Percentiles rank a stretch among this genome's conserved stretches.
phyloP scores from a whole-genome alignment of 176 grass and related monocot species.

The Metroxylon sagu region DNA sequence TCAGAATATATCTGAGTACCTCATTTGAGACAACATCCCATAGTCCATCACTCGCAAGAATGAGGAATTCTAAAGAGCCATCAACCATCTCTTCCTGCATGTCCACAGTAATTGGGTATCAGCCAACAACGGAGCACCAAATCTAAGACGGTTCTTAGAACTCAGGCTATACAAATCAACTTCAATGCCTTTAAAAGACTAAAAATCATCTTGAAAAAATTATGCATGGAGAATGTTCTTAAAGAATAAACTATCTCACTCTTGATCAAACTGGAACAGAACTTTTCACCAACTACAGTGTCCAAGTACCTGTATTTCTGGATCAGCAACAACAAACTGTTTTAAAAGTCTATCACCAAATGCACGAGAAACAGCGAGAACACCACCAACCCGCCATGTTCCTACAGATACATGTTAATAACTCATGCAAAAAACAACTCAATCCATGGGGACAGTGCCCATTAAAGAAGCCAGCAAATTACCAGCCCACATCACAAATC shows the following conservation, averaged over 20 bases:
- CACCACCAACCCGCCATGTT: conserved; percentile 58
- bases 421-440: not conserved
- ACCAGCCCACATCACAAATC: conserved; percentile 67
- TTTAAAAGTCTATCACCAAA: conserved; percentile 59
- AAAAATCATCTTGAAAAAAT: no score
- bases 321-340: conserved; percentile 47
- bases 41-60: conserved; percentile 49
- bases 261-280: not conserved
- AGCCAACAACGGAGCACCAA: conserved; percentile 1
- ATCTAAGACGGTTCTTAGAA: not conserved
- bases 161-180: not conserved
- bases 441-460: not conserved
- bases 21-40: conserved; percentile 61
- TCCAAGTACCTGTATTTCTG: conserved; percentile 38
- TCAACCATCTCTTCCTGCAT: conserved; percentile 44
- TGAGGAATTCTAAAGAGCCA: conserved; percentile 41
- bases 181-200: no score
- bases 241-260: not conserved
- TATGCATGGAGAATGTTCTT: not conserved
- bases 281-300: not conserved
- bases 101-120: conserved; percentile 8
- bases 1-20: conserved; percentile 10
- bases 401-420: conserved; percentile 21
- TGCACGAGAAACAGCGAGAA: conserved; percentile 50
- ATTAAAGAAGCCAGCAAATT: not conserved